Evolutionary conservation across 371 early-diverging fungal genomes (phyloP).

Genomic region (Catenaria anguillulae): DNA sequence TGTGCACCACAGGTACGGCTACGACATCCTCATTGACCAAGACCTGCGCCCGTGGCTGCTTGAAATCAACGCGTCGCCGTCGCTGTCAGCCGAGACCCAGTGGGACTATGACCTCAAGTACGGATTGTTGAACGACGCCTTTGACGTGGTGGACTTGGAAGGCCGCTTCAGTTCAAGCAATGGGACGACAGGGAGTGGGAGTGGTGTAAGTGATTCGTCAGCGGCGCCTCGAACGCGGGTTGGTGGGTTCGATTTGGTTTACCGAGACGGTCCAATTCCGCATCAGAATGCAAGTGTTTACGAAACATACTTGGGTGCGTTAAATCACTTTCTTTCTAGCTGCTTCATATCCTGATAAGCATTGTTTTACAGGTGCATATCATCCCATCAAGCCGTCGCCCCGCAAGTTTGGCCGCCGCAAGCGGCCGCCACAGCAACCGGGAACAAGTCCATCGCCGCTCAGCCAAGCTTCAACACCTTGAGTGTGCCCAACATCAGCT

Average conservation of each 20-base stretch:
- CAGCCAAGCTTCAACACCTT: too few species aligned
- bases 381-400: conserved; percentile 3
- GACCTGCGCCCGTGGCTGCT: conserved; percentile 41
- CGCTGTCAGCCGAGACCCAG: conserved; percentile 37
- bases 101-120: conserved; percentile 40
- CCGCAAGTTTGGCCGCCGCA: not conserved
- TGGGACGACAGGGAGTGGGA: too few species aligned
- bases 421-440: too few species aligned
- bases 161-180: conserved; percentile 3
- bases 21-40: conserved; percentile 38
- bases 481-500: too few species aligned
- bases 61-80: conserved; percentile 42
- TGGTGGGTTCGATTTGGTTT: conserved; percentile 41
- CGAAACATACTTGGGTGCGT: not conserved
- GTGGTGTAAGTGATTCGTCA: not conserved
- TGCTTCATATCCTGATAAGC: too few species aligned
- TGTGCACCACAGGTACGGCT: conserved; percentile 27
- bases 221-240: conserved; percentile 19
- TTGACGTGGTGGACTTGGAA: conserved; percentile 38
- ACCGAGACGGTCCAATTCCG: conserved; percentile 37
- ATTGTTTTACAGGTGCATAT: too few species aligned
- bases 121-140: conserved; percentile 34
- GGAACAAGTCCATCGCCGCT: too few species aligned
- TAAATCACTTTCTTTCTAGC: not conserved
- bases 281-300: conserved; percentile 18